Conservation (phyloP, 257 asterid species). For the Asclepias syriaca region DNA sequence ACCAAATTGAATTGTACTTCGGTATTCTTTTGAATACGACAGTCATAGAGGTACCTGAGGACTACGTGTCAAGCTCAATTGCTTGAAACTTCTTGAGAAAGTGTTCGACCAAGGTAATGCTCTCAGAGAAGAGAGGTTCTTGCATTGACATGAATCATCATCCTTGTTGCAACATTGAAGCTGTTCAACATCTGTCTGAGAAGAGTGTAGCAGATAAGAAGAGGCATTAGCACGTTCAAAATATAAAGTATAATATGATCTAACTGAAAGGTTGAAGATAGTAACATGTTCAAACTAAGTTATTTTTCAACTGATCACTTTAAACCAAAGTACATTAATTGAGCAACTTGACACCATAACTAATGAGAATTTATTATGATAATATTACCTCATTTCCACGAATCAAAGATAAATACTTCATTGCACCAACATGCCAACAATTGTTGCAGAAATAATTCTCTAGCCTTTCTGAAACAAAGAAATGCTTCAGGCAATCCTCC, state of each 20-base stretch:
- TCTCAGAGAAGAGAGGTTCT: conserved; percentile 48
- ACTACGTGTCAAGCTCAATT: conserved; percentile 54
- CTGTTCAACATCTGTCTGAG: conserved; percentile 56
- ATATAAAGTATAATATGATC: neutral
- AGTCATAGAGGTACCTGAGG: conserved; percentile 55
- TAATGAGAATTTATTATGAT: conserved; percentile 1
- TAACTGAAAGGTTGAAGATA: neutral
- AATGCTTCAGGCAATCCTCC: conserved; percentile 64
- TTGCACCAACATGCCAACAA: conserved; percentile 91
- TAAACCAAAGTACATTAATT: neutral
- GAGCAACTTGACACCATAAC: neutral
- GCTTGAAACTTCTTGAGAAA: conserved; percentile 67
- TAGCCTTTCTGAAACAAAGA: conserved; percentile 60
- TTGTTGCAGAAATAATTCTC: conserved; percentile 74
- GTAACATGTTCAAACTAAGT: neutral
- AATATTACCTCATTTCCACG: conserved; percentile 50
- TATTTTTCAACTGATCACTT: neutral
- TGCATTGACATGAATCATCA: conserved; percentile 76
- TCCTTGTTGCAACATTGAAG: conserved; percentile 49
- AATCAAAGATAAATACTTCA: conserved; percentile 41
- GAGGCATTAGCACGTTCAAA: neutral
- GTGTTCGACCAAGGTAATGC: conserved; percentile 75
- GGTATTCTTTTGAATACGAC: neutral
- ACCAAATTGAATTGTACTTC: neutral
- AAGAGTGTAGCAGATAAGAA: conserved; percentile 5